Percentiles rank a stretch among this genome's conserved stretches.
These are phyloP conservation scores for Oxytropis ochrocephala DNA, from an alignment of 306 rosid species.

Conservation along the genomic window DNA sequence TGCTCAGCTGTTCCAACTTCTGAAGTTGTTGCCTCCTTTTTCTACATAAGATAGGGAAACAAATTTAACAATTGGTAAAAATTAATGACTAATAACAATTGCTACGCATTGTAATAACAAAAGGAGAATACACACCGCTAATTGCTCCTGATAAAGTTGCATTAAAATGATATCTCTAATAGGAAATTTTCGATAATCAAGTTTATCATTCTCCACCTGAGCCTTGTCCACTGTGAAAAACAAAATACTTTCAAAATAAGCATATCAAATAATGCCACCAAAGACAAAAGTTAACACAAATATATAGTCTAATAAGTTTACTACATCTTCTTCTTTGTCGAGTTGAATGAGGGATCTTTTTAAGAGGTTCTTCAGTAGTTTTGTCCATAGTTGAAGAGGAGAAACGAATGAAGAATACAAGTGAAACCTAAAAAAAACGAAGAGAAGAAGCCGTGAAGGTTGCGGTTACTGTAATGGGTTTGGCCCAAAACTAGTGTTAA, in stretches of 20 bases:
- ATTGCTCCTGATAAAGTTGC: too few species aligned
- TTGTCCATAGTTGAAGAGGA: too few species aligned
- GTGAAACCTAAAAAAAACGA: too few species aligned
- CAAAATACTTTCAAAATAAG: slow-evolving; percentile 24
- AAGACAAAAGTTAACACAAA: background rate
- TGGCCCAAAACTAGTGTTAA: too few species aligned
- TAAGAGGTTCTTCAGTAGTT: slow-evolving; percentile 27
- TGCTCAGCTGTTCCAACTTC: too few species aligned
- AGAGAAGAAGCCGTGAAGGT: too few species aligned
- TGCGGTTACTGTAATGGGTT: too few species aligned
- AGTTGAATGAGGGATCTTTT: slow-evolving; percentile 73
- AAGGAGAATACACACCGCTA: too few species aligned
- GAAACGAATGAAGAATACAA: too few species aligned
- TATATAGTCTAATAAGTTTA: slow-evolving; percentile 23
- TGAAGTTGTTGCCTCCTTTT: slow-evolving; percentile 52
- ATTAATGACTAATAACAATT: background rate
- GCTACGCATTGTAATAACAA: background rate
- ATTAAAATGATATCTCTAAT: too few species aligned
- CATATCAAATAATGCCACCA: slow-evolving; percentile 1
- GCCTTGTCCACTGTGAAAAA: slow-evolving; percentile 45
- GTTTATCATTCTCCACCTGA: too few species aligned
- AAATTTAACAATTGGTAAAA: background rate
- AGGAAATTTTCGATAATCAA: too few species aligned
- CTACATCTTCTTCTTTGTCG: slow-evolving; percentile 65
- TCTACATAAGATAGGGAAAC: slow-evolving; percentile 47